These are phyloP conservation scores for Bacidia gigantensis DNA, from an alignment of 495 filamentous ascomycete species.

Conservation along the genomic window DNA sequence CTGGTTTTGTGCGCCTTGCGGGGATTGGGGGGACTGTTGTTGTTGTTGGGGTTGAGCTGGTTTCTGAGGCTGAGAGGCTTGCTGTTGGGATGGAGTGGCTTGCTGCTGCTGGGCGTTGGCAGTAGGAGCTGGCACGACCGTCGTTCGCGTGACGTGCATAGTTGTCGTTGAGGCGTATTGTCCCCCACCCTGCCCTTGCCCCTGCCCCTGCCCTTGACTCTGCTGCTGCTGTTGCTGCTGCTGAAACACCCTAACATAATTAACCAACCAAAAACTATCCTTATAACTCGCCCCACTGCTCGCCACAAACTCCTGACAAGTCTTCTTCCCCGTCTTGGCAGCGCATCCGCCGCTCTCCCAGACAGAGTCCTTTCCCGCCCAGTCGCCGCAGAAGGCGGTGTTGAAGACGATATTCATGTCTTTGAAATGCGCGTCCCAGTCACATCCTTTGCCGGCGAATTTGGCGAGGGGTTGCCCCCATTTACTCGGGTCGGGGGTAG, in stretches of 20 bases:
- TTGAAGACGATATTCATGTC: slow-evolving; percentile 69
- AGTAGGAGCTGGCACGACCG: too few species aligned
- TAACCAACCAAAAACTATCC: slow-evolving; percentile 15
- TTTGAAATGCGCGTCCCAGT: slow-evolving; percentile 53
- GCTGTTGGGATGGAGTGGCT: too few species aligned
- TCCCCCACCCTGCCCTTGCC: neutral
- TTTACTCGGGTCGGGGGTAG: slow-evolving; percentile 41
- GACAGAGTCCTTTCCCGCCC: slow-evolving; percentile 65
- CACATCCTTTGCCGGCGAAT: slow-evolving; percentile 45
- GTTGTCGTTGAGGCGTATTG: too few species aligned
- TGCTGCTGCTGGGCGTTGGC: too few species aligned
- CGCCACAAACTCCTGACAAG: slow-evolving; percentile 11
- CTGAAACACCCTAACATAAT: slow-evolving; percentile 13
- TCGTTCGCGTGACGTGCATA: too few species aligned
- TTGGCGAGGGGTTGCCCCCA: slow-evolving; percentile 60
- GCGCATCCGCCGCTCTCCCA: slow-evolving; percentile 11
- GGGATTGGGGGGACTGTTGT: too few species aligned
- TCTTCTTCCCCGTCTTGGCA: slow-evolving; percentile 3
- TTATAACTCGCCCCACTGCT: slow-evolving; percentile 1
- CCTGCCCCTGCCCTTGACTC: neutral
- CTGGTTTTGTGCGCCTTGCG: too few species aligned
- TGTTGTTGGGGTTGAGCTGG: too few species aligned
- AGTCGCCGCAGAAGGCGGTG: slow-evolving; percentile 78
- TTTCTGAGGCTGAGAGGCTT: too few species aligned
- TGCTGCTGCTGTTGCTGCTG: neutral